A percentile compares a stretch with the other conserved stretches of the same genome.
Conservation (phyloP, 208 protist species). For the Herpetomonas muscarum region DNA sequence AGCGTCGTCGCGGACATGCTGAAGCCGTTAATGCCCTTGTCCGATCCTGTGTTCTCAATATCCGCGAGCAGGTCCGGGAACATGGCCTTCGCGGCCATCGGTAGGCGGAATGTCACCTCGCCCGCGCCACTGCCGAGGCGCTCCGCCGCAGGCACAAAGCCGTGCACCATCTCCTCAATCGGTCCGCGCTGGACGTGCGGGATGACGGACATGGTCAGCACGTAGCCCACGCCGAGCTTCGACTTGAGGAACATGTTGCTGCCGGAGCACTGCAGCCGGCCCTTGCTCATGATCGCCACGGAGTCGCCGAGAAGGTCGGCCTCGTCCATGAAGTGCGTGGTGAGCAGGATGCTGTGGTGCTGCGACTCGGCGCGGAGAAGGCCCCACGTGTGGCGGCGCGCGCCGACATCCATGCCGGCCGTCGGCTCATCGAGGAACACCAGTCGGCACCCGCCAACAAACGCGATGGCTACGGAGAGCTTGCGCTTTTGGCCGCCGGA, state of each 20-base stretch:
- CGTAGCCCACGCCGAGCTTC: constrained; percentile 52
- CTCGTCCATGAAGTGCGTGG: constrained; percentile 93
- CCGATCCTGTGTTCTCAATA: constrained; percentile 27
- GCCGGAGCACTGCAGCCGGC: constrained; percentile 48
- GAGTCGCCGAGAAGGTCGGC: constrained; percentile 90
- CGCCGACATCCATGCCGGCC: constrained; percentile 58
- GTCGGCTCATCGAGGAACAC: constrained; percentile 80
- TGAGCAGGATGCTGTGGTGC: constrained; percentile 25
- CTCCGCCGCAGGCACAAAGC: constrained; percentile 25
- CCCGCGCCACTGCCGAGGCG: constrained; percentile 25
- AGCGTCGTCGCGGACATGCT: constrained; percentile 61
- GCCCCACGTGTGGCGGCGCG: constrained; percentile 54
- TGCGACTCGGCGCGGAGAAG: constrained; percentile 27
- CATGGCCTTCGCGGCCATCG: constrained; percentile 29
- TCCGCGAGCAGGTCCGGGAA: constrained; percentile 41
- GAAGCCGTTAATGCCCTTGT: constrained; percentile 40
- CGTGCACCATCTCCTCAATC: constrained; percentile 12
- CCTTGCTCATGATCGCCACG: constrained; percentile 91
- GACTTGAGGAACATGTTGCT: constrained; percentile 64
- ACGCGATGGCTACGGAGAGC: constrained; percentile 63
- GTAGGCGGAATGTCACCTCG: constrained; percentile 35
- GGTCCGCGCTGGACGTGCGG: constrained; percentile 17
- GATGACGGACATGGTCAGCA: constrained; percentile 35
- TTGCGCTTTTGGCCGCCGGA: constrained; percentile 74
- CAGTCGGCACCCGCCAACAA: constrained; percentile 51